A percentile compares a stretch with the other conserved stretches of the same genome.
Evolutionary conservation across 306 rosid genomes (phyloP).

Genomic region (Vicia faba): DNA sequence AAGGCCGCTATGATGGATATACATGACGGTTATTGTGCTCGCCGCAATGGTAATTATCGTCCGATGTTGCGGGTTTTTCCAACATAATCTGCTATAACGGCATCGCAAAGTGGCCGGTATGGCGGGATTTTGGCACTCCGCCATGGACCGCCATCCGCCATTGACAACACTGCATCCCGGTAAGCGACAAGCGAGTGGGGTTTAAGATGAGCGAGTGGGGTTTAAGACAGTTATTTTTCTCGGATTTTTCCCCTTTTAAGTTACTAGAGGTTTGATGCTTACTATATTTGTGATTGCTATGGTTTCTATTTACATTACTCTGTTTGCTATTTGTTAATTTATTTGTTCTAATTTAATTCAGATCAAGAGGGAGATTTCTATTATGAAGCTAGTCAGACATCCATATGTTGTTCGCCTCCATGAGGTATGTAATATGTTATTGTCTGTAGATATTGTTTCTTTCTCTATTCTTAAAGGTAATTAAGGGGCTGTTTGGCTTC

Average conservation of each 20-base stretch:
- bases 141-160: no score
- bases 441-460: constrained; percentile 15
- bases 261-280: constrained; percentile 24
- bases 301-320: constrained; percentile 7
- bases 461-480: not conserved
- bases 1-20: no score
- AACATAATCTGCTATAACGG: no score
- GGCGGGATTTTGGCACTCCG: no score
- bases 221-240: constrained; percentile 3
- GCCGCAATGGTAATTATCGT: no score
- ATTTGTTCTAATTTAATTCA: constrained; percentile 38
- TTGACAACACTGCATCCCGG: no score
- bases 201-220: no score
- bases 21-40: no score
- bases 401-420: constrained; percentile 82
- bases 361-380: constrained; percentile 90
- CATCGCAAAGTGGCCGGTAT: no score
- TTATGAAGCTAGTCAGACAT: constrained; percentile 93
- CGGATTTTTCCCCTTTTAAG: constrained; percentile 9
- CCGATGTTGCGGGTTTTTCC: no score
- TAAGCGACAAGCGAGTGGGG: not conserved
- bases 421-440: constrained; percentile 57
- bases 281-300: not conserved
- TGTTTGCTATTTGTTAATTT: constrained; percentile 3
- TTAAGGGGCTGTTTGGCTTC: constrained; percentile 19